Percentiles rank a stretch among this genome's conserved stretches.
These are phyloP conservation scores for Pichia thaimueangensis DNA, from an alignment of 805 yeast species.

Conservation along the genomic window DNA sequence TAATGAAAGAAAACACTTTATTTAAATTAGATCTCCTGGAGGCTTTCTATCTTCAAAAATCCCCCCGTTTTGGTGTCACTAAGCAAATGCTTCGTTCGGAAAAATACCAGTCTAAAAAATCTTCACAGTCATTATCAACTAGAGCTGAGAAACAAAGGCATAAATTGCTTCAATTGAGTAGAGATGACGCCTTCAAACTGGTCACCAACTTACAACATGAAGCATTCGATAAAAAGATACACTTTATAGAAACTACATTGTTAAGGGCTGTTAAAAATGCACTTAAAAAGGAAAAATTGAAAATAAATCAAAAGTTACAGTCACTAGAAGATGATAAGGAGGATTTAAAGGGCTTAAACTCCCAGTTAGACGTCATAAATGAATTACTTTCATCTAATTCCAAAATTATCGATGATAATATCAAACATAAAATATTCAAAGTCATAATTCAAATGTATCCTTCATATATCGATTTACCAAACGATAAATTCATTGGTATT, in stretches of 20 bases:
- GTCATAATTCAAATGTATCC: constrained; percentile 12
- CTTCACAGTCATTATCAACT: neutral
- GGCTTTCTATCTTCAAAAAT: constrained; percentile 37
- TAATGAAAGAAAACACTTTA: constrained; percentile 33
- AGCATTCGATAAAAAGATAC: constrained; percentile 43
- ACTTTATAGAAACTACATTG: constrained; percentile 29
- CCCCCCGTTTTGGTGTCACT: constrained; percentile 48
- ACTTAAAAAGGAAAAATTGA: constrained; percentile 22
- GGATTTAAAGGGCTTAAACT: neutral
- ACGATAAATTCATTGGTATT: neutral
- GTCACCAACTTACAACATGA: constrained; percentile 40
- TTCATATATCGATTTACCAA: constrained; percentile 12
- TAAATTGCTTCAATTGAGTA: constrained; percentile 30
- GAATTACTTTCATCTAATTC: constrained; percentile 4
- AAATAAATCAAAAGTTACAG: neutral
- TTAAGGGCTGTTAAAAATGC: constrained; percentile 35
- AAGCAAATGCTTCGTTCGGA: constrained; percentile 40
- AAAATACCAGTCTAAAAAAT: constrained; percentile 15
- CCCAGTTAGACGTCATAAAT: constrained; percentile 2
- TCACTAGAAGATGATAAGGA: neutral
- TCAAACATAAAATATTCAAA: constrained; percentile 20
- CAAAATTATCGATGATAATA: constrained; percentile 3
- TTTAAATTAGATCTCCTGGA: constrained; percentile 57
- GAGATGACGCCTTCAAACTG: constrained; percentile 38
- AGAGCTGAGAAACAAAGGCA: constrained; percentile 21